Conservation (phyloP, 768 basidiomycete genomes). For the Amanita inopinata region DNA sequence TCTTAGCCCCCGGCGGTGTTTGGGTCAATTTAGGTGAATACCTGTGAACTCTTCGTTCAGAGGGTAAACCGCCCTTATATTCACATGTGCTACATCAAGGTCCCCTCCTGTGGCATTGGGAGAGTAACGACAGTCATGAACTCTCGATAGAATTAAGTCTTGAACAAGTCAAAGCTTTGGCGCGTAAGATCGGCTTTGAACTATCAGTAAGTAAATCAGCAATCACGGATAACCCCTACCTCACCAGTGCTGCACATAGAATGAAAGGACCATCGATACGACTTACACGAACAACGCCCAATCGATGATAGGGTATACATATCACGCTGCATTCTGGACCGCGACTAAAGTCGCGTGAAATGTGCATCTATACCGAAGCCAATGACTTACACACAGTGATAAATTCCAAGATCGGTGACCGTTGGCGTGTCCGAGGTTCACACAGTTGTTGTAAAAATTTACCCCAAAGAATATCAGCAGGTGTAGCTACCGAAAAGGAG, state of each 20-base stretch:
- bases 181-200: slow-evolving; percentile 68
- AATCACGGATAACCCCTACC: slow-evolving; percentile 3
- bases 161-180: slow-evolving; percentile 79
- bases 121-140: slow-evolving; percentile 77
- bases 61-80: not conserved
- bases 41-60: not conserved
- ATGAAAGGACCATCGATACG: slow-evolving; percentile 70
- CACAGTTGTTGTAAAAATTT: too few species aligned
- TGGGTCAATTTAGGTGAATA: slow-evolving; percentile 82
- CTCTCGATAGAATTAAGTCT: slow-evolving; percentile 80
- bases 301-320: slow-evolving; percentile 79
- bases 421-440: too few species aligned
- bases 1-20: slow-evolving; percentile 77
- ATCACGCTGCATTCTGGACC: slow-evolving; percentile 80
- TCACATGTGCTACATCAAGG: slow-evolving; percentile 32
- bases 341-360: slow-evolving; percentile 32
- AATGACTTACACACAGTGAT: too few species aligned
- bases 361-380: too few species aligned
- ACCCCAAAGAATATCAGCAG: too few species aligned
- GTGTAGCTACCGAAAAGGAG: too few species aligned
- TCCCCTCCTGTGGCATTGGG: slow-evolving; percentile 95
- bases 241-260: slow-evolving; percentile 32
- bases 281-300: slow-evolving; percentile 80
- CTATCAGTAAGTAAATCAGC: slow-evolving; percentile 48
- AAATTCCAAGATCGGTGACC: too few species aligned